Evolutionary conservation across 441 rosid species (phyloP), one percentile per base, ranked within the genome.

Genomic region (Brassica hybrid): DNA sequence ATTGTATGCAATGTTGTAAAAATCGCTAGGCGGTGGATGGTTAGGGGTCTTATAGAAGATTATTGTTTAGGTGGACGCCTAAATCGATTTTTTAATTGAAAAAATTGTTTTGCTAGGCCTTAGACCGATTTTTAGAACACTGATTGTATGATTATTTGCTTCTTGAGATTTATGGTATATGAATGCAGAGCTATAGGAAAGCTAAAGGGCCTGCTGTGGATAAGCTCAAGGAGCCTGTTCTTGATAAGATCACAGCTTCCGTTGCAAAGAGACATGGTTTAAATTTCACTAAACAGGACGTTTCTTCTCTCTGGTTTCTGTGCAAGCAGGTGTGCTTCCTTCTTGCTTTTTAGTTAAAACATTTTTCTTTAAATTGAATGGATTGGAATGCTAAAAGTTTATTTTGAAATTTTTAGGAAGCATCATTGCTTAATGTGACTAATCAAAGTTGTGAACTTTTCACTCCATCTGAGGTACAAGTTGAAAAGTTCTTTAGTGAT

Each of bases 401-500:
- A 0, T 34, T 34, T 34, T 6, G 38, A 34, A 34, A 23, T 73
- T 30, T 82, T 45, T 74, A 95, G 99, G 97, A 96, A 86, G 91
- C 97, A 78, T 91, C 98, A 64, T 79, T 96, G 82, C 87, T 93
- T 83, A 91, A 94, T 77, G 81, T 88, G 66, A 90, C 93, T 25
- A 85, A 91, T 84, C 97, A 86, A 85, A 92, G 98, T 68, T 96
- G 99, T 79, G 88, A 84, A 72, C 97, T 96, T 83, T 92, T 96
- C 83, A 85, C 71, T 48, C 87, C 91, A 17, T 77, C 86, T 21
- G 97, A 96, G 97, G 98, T 96, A 80, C 59, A 52, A 27, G 56
- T 60, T 73, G 62, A 0, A 7, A 50, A 6, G 1, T 65, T 32
- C 7, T 45, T 48, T 76, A 13, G 43, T 65, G 41, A 2, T 65